These are phyloP conservation scores for Malania oleifera DNA, from an alignment of 164 flowering plant genomes.

Conservation along the genomic window DNA sequence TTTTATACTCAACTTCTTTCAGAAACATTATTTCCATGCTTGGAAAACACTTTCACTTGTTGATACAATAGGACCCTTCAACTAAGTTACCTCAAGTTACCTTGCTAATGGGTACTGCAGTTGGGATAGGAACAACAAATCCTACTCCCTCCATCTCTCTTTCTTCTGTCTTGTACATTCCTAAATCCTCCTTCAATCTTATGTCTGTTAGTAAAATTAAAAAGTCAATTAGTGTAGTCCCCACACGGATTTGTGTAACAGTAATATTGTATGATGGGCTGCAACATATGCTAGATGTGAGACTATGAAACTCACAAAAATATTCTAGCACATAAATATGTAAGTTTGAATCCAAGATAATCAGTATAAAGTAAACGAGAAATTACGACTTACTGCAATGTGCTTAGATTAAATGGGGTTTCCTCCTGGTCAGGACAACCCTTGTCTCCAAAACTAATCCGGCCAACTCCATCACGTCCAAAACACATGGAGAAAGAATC, in stretches of 20 bases:
- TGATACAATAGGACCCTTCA: too few species aligned
- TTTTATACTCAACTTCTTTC: too few species aligned
- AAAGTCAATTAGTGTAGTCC: conserved; percentile 35
- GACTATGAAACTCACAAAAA: background rate
- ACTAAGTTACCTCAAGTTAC: too few species aligned
- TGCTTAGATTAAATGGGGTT: conserved; percentile 53
- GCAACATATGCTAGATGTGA: conserved; percentile 20
- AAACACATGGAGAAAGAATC: conserved; percentile 79
- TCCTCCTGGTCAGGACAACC: conserved; percentile 63
- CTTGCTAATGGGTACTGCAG: too few species aligned
- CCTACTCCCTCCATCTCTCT: too few species aligned
- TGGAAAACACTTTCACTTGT: too few species aligned
- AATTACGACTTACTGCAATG: conserved; percentile 50
- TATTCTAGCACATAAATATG: background rate
- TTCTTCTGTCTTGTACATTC: too few species aligned
- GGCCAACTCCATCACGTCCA: conserved; percentile 62
- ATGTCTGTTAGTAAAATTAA: too few species aligned
- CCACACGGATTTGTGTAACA: conserved; percentile 43
- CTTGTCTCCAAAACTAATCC: conserved; percentile 67
- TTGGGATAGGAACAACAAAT: too few species aligned
- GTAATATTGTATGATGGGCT: conserved; percentile 56
- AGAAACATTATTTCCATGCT: too few species aligned
- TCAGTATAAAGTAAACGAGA: conserved; percentile 19
- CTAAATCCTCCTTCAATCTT: too few species aligned
- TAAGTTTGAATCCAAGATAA: background rate